These are phyloP conservation scores for Phytophthora crassamura DNA, from an alignment of 352 stramenopile genomes.

Conservation along the genomic window DNA sequence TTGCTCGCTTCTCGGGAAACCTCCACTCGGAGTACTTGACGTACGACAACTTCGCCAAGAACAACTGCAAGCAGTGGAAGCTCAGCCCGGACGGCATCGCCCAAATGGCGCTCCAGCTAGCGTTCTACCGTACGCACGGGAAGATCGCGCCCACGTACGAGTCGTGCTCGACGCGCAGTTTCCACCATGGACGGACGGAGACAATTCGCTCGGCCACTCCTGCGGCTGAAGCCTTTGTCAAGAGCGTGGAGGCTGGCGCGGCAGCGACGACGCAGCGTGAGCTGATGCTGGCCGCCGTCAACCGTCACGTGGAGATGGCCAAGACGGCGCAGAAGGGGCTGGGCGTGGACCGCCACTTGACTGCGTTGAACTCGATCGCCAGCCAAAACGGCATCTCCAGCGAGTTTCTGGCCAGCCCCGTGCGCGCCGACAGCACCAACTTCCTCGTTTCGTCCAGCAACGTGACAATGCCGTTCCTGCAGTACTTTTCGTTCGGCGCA, in stretches of 20 bases:
- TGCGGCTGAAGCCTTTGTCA: slow-evolving; percentile 74
- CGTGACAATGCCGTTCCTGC: slow-evolving; percentile 87
- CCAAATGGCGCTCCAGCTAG: slow-evolving; percentile 93
- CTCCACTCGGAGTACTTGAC: slow-evolving; percentile 80
- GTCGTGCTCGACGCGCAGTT: slow-evolving; percentile 92
- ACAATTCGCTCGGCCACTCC: slow-evolving; percentile 90
- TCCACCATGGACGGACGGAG: slow-evolving; percentile 93
- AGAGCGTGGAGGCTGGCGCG: slow-evolving; percentile 53
- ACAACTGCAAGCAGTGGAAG: slow-evolving; percentile 92
- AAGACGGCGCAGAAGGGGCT: slow-evolving; percentile 89
- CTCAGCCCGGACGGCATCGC: slow-evolving; percentile 91
- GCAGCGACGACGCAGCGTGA: slow-evolving; percentile 62
- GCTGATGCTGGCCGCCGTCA: slow-evolving; percentile 72
- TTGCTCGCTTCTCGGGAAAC: slow-evolving; percentile 71
- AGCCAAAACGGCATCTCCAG: slow-evolving; percentile 61
- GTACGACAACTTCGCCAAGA: slow-evolving; percentile 91
- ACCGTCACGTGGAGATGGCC: slow-evolving; percentile 90
- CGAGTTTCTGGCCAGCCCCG: slow-evolving; percentile 81
- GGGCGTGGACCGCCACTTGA: slow-evolving; percentile 89
- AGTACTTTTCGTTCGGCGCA: slow-evolving; percentile 92
- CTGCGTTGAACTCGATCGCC: slow-evolving; percentile 81
- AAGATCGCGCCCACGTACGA: slow-evolving; percentile 90
- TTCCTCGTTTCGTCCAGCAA: slow-evolving; percentile 94
- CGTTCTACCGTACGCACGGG: slow-evolving; percentile 84
- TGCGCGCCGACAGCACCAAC: slow-evolving; percentile 82